Base-by-base conservation (phyloP, 192 early-diverging fungal species). In the Rhizophagus prolifer region DNA sequence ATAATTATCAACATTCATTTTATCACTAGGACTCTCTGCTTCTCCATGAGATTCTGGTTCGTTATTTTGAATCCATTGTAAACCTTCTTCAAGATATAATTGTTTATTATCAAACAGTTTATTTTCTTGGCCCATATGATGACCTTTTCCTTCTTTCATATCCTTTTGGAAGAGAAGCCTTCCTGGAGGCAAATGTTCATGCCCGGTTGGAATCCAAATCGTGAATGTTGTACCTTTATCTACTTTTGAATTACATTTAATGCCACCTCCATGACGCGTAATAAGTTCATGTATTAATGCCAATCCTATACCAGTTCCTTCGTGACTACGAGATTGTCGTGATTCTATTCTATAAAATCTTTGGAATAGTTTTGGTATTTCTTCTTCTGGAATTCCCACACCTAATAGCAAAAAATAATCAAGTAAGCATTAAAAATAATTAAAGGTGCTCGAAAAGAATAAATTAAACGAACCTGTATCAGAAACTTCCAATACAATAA, bases 261-360 rank as follows among this genome's bases (percentile, higher is more conserved):
- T 82, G 2, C 34, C 59, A 4, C 90, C 90, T 1, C 83, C 85
- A 79, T 88, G 88, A 10, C 85, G 77, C 41, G 85, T 84, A 1
- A 85, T 83, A 19, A 91, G 72, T 76, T 91, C 88, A 58, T 83
- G 84, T 25, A 86, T 83, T 3, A 91, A 67, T 3, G 87, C 80
- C 3, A 91, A 65, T 2, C 90, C 90, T 46, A 91, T 91, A 2
- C 90, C 90, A 7, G 84, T 86, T 16, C 90, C 90, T 79, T 88
- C 88, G 54, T 86, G 82, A 21, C 82, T 83, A 21, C 88, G 80
- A 10, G 86, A 85, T 44, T 81, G 81, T 21, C 81, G 78, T 50
- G 80, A 84, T 61, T 89, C 85, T 16, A 89, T 82, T 13, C 87
- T 81, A 64, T 91, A 86, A 75, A 91, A 91, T 9, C 87, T 81